Conservation (phyloP, 2,329 filamentous ascomycete genomes). For the Xenosphaeropsis pyriputrescens region DNA sequence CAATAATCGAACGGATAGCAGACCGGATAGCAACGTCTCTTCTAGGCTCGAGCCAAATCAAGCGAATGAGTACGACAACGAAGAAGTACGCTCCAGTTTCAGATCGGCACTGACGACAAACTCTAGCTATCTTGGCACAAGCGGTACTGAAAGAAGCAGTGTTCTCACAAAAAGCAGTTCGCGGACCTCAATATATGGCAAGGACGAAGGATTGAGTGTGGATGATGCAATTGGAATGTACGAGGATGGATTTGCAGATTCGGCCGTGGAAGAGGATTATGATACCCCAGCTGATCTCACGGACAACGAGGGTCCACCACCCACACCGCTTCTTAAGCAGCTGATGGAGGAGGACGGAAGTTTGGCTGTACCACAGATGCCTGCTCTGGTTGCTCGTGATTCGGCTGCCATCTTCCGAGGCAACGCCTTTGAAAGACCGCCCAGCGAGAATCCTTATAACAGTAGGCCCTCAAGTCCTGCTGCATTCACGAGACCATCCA, state of each 20-base stretch:
- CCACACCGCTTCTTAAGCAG: not conserved
- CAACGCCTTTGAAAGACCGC: too few species aligned
- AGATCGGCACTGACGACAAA: slow-evolving; percentile 44
- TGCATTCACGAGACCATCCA: too few species aligned
- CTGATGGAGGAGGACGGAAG: not conserved
- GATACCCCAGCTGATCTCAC: not conserved
- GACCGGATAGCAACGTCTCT: slow-evolving; percentile 13
- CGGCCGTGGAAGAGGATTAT: slow-evolving; percentile 25
- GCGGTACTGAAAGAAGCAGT: slow-evolving; percentile 68
- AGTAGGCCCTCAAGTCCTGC: too few species aligned
- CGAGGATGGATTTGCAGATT: slow-evolving; percentile 44
- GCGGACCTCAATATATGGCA: slow-evolving; percentile 40
- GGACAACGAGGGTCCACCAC: not conserved
- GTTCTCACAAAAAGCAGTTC: slow-evolving; percentile 69
- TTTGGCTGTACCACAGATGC: not conserved
- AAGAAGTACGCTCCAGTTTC: slow-evolving; percentile 38
- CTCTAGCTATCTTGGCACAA: slow-evolving; percentile 43
- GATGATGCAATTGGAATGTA: slow-evolving; percentile 61
- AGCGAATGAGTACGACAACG: slow-evolving; percentile 11
- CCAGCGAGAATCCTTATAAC: too few species aligned
- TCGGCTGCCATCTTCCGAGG: slow-evolving; percentile 21
- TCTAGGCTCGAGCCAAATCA: slow-evolving; percentile 12
- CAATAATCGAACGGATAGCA: not conserved
- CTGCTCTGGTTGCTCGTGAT: slow-evolving; percentile 16
- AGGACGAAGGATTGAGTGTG: slow-evolving; percentile 42